A percentile compares a stretch with the other conserved stretches of the same genome.
Evolutionary conservation across 2,329 filamentous ascomycete species (phyloP).

Genomic region (Cephalotrichum gorgonifer): DNA sequence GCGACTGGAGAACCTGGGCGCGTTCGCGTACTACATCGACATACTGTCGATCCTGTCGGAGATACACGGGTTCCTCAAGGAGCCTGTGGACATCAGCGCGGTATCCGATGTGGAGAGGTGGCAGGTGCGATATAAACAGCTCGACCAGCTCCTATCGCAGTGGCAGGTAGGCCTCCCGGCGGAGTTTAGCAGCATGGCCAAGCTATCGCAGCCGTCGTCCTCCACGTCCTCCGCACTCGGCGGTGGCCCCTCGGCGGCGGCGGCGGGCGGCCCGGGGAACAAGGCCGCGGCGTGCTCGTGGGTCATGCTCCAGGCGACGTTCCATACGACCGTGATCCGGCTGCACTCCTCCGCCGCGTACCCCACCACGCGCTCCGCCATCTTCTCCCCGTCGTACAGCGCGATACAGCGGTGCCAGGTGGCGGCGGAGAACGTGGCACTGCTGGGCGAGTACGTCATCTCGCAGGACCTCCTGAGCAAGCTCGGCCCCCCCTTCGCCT

Average conservation of each 20-base stretch:
- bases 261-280: constrained; percentile 26
- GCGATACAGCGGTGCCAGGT: constrained; percentile 74
- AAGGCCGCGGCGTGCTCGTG: constrained; percentile 70
- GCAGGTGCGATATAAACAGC: constrained; percentile 77
- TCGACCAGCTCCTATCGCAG: constrained; percentile 66
- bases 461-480: constrained; percentile 65
- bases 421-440: constrained; percentile 74
- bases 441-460: constrained; percentile 68
- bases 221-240: not conserved
- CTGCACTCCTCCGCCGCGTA: constrained; percentile 89
- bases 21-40: constrained; percentile 85
- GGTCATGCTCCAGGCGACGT: constrained; percentile 87
- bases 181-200: constrained; percentile 77
- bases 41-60: constrained; percentile 78
- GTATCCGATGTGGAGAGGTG: constrained; percentile 78
- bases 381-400: constrained; percentile 81
- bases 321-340: constrained; percentile 81
- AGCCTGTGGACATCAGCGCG: constrained; percentile 79
- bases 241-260: not conserved
- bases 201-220: constrained; percentile 52
- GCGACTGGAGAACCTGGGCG: constrained; percentile 70
- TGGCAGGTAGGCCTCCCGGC: constrained; percentile 79
- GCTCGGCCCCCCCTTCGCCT: constrained; percentile 83
- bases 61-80: constrained; percentile 81
- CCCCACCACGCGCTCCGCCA: constrained; percentile 75